Evolutionary conservation across 2,329 filamentous ascomycete genomes (phyloP).

Genomic region (Arachnomyces sp.): DNA sequence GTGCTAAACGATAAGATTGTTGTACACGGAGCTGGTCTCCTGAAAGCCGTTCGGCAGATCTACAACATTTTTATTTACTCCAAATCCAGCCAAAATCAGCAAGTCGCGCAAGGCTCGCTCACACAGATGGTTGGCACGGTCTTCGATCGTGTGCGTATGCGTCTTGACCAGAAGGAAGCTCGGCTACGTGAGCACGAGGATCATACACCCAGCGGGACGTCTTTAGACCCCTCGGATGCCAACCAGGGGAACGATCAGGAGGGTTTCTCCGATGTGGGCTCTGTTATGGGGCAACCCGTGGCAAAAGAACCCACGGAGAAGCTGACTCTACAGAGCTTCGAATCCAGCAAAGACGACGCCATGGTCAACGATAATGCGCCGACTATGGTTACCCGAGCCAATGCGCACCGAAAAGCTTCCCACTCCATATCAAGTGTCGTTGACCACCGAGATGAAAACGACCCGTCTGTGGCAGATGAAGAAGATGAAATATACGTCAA

Average conservation of each 20-base stretch:
- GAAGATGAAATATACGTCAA: constrained; percentile 96
- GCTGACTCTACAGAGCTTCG: constrained; percentile 61
- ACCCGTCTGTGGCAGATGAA: constrained; percentile 46
- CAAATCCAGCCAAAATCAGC: constrained; percentile 87
- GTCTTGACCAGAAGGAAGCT: constrained; percentile 79
- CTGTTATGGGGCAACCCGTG: constrained; percentile 34
- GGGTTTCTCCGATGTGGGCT: constrained; percentile 34
- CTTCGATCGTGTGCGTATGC: constrained; percentile 84
- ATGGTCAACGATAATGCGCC: constrained; percentile 59
- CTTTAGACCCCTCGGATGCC: constrained; percentile 29
- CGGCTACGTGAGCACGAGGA: constrained; percentile 42
- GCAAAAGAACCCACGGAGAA: constrained; percentile 49
- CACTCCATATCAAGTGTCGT: constrained; percentile 31
- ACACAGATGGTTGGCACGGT: constrained; percentile 99
- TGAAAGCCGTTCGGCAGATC: constrained; percentile 94
- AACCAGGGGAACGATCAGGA: constrained; percentile 41
- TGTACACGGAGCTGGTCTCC: constrained; percentile 86
- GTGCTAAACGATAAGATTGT: constrained; percentile 98
- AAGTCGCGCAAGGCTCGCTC: constrained; percentile 90
- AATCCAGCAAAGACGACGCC: constrained; percentile 59
- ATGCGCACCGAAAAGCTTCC: constrained; percentile 29
- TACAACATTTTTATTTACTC: constrained; percentile 98
- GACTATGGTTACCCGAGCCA: constrained; percentile 55
- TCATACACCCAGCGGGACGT: constrained; percentile 30
- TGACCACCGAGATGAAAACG: constrained; percentile 33